Evolutionary conservation across 495 filamentous ascomycete genomes (phyloP), one percentile per base, ranked within the genome.

Genomic region (Aspergillus sclerotiicarbonarius): DNA sequence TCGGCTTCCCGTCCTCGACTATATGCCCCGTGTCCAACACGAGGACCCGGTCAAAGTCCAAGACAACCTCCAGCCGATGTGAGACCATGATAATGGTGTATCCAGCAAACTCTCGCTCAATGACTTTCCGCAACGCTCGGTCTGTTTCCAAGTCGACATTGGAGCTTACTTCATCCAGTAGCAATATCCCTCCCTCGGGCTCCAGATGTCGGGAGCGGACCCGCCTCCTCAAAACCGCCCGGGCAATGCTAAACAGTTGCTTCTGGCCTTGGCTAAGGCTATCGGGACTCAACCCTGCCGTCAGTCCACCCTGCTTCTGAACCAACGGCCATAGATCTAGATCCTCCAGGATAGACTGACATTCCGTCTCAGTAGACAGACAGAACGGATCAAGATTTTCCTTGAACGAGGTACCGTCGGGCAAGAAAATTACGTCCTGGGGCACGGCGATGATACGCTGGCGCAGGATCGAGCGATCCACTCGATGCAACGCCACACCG

Each of bases 301-400:
- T 68, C 0, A 85, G 69, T 0, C 79, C 79, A 2, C 73, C 79
- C 6, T 68, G 63, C 10, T 67, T 63, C 0, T 61, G 20, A 16
- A 82, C 58, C 19, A 76, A 68, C 0, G 60, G 18, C 73, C 73
- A 76, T 16, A 81, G 66, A 0, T 77, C 67, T 15, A 64, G 61
- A 8, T 33, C 47, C 46, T 29, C 37, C 8, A 72, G 64, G 6
- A 66, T 61, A 21, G 52, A 33, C 19, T 62, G 53, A 59, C 66
- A 68, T 51, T 92, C 84, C 41, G 84, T 83, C 61, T 90, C 87
- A 0, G 87, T 88, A 70, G 90, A 88, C 32, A 85, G 65, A 20
- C 80, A 72, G 71, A 91, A 90, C 2, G 90, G 90, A 69, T 94
- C 90, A 4, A 95, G 80, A 67, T 95, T 93, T 58, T 71, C 84